Conservation (phyloP, 495 filamentous ascomycete genomes). For the Penicillium silybi region DNA sequence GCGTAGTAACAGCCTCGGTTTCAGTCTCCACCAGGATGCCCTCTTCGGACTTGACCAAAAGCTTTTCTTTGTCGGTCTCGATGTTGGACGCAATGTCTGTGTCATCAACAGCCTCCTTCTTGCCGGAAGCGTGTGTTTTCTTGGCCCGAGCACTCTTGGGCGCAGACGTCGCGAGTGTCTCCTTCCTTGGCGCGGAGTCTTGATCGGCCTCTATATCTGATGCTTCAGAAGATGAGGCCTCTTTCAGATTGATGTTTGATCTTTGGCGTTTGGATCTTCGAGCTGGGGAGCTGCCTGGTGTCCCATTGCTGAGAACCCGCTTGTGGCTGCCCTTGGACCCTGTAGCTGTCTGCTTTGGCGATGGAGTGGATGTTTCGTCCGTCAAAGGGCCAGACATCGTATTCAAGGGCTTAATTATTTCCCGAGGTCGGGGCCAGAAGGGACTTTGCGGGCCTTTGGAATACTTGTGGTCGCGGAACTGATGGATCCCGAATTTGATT, state of each 20-base stretch:
- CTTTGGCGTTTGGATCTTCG: slow-evolving; percentile 40
- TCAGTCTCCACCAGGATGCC: neutral
- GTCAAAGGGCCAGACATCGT: slow-evolving; percentile 1
- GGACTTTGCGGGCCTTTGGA: neutral
- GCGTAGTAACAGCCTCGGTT: neutral
- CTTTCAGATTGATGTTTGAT: slow-evolving; percentile 19
- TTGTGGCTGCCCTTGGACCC: slow-evolving; percentile 21
- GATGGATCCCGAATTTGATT: slow-evolving; percentile 12
- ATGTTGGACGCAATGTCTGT: neutral
- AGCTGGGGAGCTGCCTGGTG: slow-evolving; percentile 24
- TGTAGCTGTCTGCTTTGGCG: neutral
- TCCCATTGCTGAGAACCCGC: slow-evolving; percentile 28
- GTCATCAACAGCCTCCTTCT: slow-evolving; percentile 17
- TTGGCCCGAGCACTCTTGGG: slow-evolving; percentile 1
- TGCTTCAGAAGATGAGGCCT: slow-evolving; percentile 13
- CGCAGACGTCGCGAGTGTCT: neutral
- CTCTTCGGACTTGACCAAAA: neutral
- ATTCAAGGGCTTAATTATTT: neutral
- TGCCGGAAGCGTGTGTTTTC: slow-evolving; percentile 8
- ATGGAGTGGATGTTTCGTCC: neutral
- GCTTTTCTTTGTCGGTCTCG: neutral
- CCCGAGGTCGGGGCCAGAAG: neutral
- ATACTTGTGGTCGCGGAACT: neutral
- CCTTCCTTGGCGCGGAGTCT: neutral
- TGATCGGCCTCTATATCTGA: slow-evolving; percentile 9